These are phyloP conservation scores for Hypoxylon sp. DNA, from an alignment of 2,329 filamentous ascomycete genomes.

Conservation along the genomic window DNA sequence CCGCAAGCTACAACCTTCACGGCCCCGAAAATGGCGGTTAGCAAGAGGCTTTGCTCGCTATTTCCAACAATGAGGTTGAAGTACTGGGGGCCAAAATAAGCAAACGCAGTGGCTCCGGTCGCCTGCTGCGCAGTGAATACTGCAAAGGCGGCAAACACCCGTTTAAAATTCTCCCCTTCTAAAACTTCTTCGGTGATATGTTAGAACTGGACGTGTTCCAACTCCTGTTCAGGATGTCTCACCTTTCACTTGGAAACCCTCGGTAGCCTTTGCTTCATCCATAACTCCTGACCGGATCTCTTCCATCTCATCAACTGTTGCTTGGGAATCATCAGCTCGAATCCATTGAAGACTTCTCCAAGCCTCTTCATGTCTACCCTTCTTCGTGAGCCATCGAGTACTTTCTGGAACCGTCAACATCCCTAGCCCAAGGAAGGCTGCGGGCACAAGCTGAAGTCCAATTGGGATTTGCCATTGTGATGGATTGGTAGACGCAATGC, in stretches of 20 bases:
- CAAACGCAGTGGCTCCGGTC: constrained; percentile 68
- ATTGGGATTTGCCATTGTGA: constrained; percentile 71
- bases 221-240: not conserved
- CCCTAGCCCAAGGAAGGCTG: constrained; percentile 63
- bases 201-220: not conserved
- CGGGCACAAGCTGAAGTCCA: constrained; percentile 65
- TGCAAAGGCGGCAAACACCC: constrained; percentile 60
- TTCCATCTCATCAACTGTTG: constrained; percentile 62
- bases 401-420: constrained; percentile 66
- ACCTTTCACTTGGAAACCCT: constrained; percentile 58
- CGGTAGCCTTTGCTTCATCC: constrained; percentile 61
- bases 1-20: constrained; percentile 67
- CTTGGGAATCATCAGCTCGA: constrained; percentile 59
- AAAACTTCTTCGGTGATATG: constrained; percentile 59
- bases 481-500: constrained; percentile 53
- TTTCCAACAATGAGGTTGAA: constrained; percentile 66
- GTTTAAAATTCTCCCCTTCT: constrained; percentile 61
- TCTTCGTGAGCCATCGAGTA: constrained; percentile 65
- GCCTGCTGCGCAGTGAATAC: constrained; percentile 68
- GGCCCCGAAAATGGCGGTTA: constrained; percentile 68
- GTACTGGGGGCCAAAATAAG: constrained; percentile 70
- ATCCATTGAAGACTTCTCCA: constrained; percentile 67
- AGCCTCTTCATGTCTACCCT: constrained; percentile 62
- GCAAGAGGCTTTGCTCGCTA: constrained; percentile 61
- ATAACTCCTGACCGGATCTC: constrained; percentile 65